Conservation (phyloP, 768 basidiomycete species). For the Boletus bicolor region DNA sequence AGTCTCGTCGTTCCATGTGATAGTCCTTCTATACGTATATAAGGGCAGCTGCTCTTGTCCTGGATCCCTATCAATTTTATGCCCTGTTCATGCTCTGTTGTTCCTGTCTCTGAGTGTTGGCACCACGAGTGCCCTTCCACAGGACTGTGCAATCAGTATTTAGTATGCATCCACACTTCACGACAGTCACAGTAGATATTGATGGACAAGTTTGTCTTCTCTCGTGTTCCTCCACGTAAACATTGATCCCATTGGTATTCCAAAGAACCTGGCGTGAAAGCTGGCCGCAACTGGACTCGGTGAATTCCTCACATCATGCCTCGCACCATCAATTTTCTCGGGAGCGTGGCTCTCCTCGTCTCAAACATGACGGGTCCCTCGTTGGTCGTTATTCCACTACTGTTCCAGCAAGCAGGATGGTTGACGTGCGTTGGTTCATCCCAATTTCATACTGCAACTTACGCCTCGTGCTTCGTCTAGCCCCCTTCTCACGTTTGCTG, state of each 20-base stretch:
- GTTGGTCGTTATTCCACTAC: conserved; percentile 18
- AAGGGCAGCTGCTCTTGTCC: no score
- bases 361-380: conserved; percentile 26
- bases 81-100: no score
- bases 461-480: conserved; percentile 1
- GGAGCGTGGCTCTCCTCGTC: conserved; percentile 26
- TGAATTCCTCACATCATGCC: conserved; percentile 12
- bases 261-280: background rate
- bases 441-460: background rate
- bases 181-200: no score
- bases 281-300: background rate
- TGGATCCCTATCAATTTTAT: no score
- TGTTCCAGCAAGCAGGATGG: conserved; percentile 28
- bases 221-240: no score
- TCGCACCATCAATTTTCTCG: conserved; percentile 20
- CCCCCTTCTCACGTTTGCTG: conserved; percentile 15
- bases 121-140: no score
- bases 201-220: no score
- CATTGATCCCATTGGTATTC: background rate
- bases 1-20: no score
- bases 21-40: no score
- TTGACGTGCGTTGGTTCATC: conserved; percentile 16
- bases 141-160: no score
- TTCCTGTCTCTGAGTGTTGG: no score
- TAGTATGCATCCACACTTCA: no score